Conservation (phyloP, 371 early-diverging fungal species). For the Blakeslea trispora region DNA sequence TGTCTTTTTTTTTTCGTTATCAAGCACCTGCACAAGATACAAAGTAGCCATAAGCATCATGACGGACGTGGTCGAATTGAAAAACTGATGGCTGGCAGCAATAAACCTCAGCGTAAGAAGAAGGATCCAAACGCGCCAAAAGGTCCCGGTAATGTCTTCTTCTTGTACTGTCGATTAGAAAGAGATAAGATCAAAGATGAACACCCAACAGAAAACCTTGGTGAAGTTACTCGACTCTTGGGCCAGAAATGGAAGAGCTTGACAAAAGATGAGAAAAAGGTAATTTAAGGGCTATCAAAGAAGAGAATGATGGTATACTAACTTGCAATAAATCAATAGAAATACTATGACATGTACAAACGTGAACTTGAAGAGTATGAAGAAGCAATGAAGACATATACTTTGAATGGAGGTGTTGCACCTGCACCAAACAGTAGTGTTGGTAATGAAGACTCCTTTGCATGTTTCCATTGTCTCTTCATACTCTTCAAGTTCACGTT, state of each 20-base stretch:
- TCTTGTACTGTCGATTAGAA: constrained; percentile 60
- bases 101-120: constrained; percentile 42
- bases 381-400: constrained; percentile 53
- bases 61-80: constrained; percentile 15
- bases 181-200: constrained; percentile 63
- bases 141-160: constrained; percentile 69
- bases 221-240: constrained; percentile 53
- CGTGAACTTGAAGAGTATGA: constrained; percentile 52
- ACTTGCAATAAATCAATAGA: constrained; percentile 23
- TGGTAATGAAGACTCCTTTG: background rate
- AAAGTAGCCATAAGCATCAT: constrained; percentile 13
- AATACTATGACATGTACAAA: constrained; percentile 56
- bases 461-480: constrained; percentile 22
- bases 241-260: constrained; percentile 57
- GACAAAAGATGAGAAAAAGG: constrained; percentile 54
- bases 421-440: background rate
- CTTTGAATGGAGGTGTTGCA: constrained; percentile 5
- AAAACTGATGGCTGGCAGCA: constrained; percentile 12
- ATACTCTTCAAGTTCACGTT: constrained; percentile 50
- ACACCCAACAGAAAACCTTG: constrained; percentile 51
- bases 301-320: too few species aligned
- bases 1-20: background rate
- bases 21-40: constrained; percentile 9
- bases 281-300: constrained; percentile 16
- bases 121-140: constrained; percentile 72